Base-by-base conservation (phyloP, 2,329 filamentous ascomycete species). In the Fusarium clavum region DNA sequence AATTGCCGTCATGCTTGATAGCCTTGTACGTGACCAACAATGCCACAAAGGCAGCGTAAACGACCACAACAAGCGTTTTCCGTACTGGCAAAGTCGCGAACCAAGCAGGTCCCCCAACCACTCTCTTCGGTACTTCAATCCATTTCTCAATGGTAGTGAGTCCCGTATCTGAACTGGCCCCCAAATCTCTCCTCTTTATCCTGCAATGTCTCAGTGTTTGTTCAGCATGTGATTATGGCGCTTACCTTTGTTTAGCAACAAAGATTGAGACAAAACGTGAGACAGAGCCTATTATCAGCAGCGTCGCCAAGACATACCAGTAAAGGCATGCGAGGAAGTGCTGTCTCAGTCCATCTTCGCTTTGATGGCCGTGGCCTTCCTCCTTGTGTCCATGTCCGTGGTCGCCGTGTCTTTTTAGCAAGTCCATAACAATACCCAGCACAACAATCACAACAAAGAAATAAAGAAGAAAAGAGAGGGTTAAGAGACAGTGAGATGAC, bases 1-100 rank as follows among this genome's bases (percentile, higher is more conserved):
- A 75, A 24, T 65, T 74, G n/a, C 38, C 71, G n/a, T 76, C 74
- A 24, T 76, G 70, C 12, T 76, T 75, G 30, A 76, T 67, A 27
- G 73, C 58, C 38, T 76, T 76, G 51, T 56, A 76, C 0, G 74
- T 75, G 1, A 76, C 25, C 5, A 76, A 66, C 14, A 74, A 64
- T 12, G 70, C 44, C 7, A 76, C 32, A 27, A 76, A 73, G 0
- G 64, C 58, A 18, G 74, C 64, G 30, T 76, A 76, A 5, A 54
- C 10, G 22, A 63, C 20, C 22, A 76, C 47, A 8, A 66, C 8
- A 3, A 55, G 30, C 10, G 70, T 44, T 29, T 71, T 74, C 18
- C 61, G 67, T 18, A 74, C 25, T 11, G 74, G 74, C 0, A 75
- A 32, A 6, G 55, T 62, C 5, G 62, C 59, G 3, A 67, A 44